Conservation (phyloP, 139 green algal genomes). For the Volvox reticuliferus region DNA sequence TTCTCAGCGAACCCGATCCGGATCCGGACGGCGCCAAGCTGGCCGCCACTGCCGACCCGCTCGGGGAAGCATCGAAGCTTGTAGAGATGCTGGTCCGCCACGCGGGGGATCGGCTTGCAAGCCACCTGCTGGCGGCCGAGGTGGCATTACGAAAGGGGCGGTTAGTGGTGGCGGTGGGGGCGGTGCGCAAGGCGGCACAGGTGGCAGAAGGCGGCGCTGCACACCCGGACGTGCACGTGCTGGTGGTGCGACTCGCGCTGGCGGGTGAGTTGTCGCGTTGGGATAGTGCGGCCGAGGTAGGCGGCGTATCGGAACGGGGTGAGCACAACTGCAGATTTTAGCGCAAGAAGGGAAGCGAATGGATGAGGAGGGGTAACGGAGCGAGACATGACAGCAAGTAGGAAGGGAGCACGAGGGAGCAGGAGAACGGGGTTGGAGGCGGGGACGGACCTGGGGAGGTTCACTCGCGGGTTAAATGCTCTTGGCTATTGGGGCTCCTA, state of each 20-base stretch:
- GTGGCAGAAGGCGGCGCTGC: conserved; percentile 59
- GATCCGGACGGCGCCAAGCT: conserved; percentile 92
- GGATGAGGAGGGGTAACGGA: no score
- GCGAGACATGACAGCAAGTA: no score
- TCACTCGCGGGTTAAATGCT: no score
- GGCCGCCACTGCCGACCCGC: conserved; percentile 76
- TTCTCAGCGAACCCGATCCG: conserved; percentile 70
- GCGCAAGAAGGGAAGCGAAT: no score
- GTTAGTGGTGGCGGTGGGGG: conserved; percentile 86
- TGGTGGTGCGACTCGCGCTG: conserved; percentile 71
- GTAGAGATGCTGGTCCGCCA: conserved; percentile 75
- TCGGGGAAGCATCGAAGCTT: conserved; percentile 91
- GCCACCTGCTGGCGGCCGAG: conserved; percentile 71
- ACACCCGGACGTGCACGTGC: conserved; percentile 76
- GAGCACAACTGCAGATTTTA: no score
- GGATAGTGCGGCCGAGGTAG: no score
- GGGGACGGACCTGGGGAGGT: no score
- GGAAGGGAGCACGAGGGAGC: no score
- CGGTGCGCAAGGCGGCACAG: conserved; percentile 71
- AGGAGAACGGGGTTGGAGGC: no score
- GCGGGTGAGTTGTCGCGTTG: conserved; percentile 31
- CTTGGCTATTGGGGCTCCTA: no score
- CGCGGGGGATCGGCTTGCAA: conserved; percentile 31
- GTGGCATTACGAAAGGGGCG: conserved; percentile 81
- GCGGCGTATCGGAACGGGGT: no score